Base-by-base conservation (phyloP, 805 yeast species). In the Ogataea ramenticola region DNA sequence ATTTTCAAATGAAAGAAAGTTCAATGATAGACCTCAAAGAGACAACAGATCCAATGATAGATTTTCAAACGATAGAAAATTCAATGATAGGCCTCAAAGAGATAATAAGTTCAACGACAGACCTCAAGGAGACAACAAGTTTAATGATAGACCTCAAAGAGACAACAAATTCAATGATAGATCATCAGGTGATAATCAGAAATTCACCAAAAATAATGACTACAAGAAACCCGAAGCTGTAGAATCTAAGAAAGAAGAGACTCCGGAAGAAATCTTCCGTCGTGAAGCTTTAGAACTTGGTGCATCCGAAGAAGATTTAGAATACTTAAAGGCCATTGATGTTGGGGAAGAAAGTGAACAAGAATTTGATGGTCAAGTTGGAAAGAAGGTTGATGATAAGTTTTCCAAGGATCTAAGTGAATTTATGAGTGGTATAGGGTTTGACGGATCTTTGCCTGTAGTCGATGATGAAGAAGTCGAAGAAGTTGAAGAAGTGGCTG, bases 271-370 rank as follows among this genome's bases (percentile, higher is more conserved):
- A 3, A 46, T 67, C 2, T 60, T 86, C 40, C 79, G 84, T 52
- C 77, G 80, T 47, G 95, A 84, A 65, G 95, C 95, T 2, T 60
- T 81, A 14, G 81, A 80, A 20, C 65, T 90, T 26, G 96, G 97
- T 30, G 98, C 96, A 19, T 74, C 87, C 15, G 93, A 86, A 52
- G 90, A 80, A 20, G 97, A 89, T 60, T 58, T 90, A 39, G 73
- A 75, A 37, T 63, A 89, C 41, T 52, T 90, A 12, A 71, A 73
- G 30, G 84, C 72, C 15, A 52, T 83, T 3, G 64, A 67, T 15
- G 57, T 53, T n/a, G 80, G 72, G 30, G 76, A 68, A 26, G 71
- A 66, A 26, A 72, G 79, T 52, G 81, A 75, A 47, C 71, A 70
- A 45, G 80, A 74, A 48, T 72, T 72, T 45, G 78, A 66, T 27